phyloP scores from a whole-genome alignment of 1,284 basidiomycete species.

The Trametes pubescens region DNA sequence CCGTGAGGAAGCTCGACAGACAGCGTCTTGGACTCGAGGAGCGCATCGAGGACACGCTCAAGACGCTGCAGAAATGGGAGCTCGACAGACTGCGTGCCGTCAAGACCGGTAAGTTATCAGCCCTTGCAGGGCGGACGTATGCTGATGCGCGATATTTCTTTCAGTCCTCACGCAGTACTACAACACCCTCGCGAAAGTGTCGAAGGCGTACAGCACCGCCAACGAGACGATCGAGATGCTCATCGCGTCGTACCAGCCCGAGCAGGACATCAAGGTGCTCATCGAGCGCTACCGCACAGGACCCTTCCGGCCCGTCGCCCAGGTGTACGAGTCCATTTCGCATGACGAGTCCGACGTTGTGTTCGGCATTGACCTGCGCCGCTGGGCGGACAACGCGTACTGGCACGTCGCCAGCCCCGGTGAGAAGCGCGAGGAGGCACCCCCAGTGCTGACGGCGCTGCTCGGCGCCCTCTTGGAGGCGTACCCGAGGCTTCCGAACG shows the following conservation, averaged over 20 bases:
- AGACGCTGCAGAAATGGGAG: slow-evolving; percentile 86
- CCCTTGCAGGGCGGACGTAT: background rate
- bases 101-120: slow-evolving; percentile 69
- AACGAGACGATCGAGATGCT: slow-evolving; percentile 76
- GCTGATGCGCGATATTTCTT: no score
- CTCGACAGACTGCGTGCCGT: slow-evolving; percentile 82
- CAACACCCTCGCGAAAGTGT: slow-evolving; percentile 74
- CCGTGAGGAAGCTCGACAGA: slow-evolving; percentile 80
- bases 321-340: slow-evolving; percentile 84
- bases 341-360: slow-evolving; percentile 85
- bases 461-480: slow-evolving; percentile 70
- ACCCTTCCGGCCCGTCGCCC: slow-evolving; percentile 84
- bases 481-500: slow-evolving; percentile 69
- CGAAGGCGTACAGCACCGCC: slow-evolving; percentile 68
- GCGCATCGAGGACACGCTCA: slow-evolving; percentile 82
- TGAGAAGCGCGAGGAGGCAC: slow-evolving; percentile 70
- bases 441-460: slow-evolving; percentile 78
- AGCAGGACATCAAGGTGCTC: slow-evolving; percentile 81
- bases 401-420: slow-evolving; percentile 47
- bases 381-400: slow-evolving; percentile 82
- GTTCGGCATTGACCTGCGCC: slow-evolving; percentile 88
- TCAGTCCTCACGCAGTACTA: slow-evolving; percentile 86
- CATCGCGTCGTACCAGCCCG: slow-evolving; percentile 85
- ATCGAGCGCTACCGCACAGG: slow-evolving; percentile 92
- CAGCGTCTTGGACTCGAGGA: slow-evolving; percentile 87